A percentile compares a stretch with the other conserved stretches of the same genome.
Evolutionary conservation across 2,329 filamentous ascomycete genomes (phyloP).

Genomic region (Tympanopsis confertula): DNA sequence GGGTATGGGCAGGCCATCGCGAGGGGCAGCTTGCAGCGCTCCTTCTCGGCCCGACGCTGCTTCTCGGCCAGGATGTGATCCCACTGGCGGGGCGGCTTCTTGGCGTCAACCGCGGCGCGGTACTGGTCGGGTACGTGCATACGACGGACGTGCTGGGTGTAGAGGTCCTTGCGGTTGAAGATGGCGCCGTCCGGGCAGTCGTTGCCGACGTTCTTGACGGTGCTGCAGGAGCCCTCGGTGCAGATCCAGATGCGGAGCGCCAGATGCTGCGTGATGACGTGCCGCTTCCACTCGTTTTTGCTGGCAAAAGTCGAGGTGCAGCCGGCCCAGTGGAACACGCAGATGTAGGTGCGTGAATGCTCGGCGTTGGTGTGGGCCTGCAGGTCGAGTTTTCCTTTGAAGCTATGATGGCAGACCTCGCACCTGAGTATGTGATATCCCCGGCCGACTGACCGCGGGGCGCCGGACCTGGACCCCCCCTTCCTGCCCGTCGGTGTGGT

Average conservation of each 20-base stretch:
- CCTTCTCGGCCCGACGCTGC: constrained; percentile 44
- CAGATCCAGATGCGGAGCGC: constrained; percentile 67
- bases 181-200: constrained; percentile 40
- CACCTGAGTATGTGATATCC: no score
- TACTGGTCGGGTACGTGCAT: constrained; percentile 57
- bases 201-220: constrained; percentile 15
- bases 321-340: constrained; percentile 68
- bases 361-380: constrained; percentile 36
- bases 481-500: no score
- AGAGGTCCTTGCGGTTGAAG: constrained; percentile 89
- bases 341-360: constrained; percentile 56
- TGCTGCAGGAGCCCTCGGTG: constrained; percentile 44
- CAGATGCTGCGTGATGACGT: constrained; percentile 71
- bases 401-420: constrained; percentile 23
- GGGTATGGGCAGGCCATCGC: constrained; percentile 47
- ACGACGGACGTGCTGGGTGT: constrained; percentile 74
- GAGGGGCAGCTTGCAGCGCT: constrained; percentile 49
- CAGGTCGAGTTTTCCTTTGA: constrained; percentile 31
- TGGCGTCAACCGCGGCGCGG: constrained; percentile 24
- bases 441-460: no score
- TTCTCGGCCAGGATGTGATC: constrained; percentile 43
- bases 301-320: constrained; percentile 62
- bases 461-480: no score
- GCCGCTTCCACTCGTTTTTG: constrained; percentile 95
- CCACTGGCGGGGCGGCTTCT: constrained; percentile 22